Base-by-base conservation (phyloP, 371 early-diverging fungal genomes). In the Rhizopus delemar region DNA sequence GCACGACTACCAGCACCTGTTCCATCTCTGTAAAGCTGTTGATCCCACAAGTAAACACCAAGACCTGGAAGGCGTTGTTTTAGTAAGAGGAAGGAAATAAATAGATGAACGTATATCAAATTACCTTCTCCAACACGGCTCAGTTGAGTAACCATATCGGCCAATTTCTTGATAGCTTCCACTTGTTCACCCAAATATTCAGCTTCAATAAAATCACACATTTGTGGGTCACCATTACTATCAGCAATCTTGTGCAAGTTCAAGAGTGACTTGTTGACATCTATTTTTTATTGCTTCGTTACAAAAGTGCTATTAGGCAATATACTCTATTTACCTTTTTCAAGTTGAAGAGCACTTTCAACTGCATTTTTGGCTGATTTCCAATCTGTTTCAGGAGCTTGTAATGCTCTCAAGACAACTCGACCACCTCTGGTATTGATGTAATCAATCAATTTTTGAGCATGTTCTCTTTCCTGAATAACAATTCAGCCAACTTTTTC, bases 251-350 rank as follows among this genome's bases (percentile, higher is more conserved):
- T 82, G 75, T 87, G 86, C 38, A 89, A 74, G 61, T 86, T 82
- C 36, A 89, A 71, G 38, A 89, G 66, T n/a, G 83, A 77, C 62
- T 84, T 83, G 78, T 89, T 89, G 63, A 89, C 89, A 69, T 84
- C 87, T 81, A 57, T 6, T 7, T 7, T 32, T 39, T 41, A 4
- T 48, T 41, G 31, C 11, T 36, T 36, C 6, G 6, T 36, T 11
- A 38, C 3, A 38, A 6, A 3, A 52, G 4, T 5, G 8, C 3
- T 9, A 22, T 28, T 3, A 8, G 41, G 28, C 28, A 11, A 4
- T 39, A 13, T 4, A 16, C 9, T 12, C 8, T 38, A 41, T 60
- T 51, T 69, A 81, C 84, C 81, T 59, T 43, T 86, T 66, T 88
- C 88, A 41, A 88, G 72, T 64, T 88, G 86, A 48, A 88, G 76